A percentile compares a stretch with the other conserved stretches of the same genome.
phyloP scores from a whole-genome alignment of 306 rosid genomes.

The Quercus robur region DNA sequence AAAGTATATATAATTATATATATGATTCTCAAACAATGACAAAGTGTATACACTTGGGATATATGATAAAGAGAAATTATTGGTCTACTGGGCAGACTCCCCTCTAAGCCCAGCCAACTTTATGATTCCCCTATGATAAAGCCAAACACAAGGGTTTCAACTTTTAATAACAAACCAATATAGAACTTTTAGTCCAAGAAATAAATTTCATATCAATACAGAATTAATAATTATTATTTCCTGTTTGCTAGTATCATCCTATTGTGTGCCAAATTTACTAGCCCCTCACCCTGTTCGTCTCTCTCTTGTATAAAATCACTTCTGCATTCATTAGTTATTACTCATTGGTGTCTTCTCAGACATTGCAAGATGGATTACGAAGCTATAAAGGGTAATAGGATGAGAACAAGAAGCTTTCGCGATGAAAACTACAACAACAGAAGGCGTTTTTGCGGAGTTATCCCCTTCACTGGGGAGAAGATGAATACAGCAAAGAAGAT shows the following conservation, averaged over 20 bases:
- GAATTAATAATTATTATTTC: background rate
- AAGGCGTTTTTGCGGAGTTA: constrained; percentile 34
- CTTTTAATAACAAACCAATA: too few species aligned
- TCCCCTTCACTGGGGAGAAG: constrained; percentile 36
- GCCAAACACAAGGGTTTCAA: background rate
- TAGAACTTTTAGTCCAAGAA: too few species aligned
- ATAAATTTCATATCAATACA: background rate
- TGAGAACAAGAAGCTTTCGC: constrained; percentile 24
- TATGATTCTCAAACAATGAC: too few species aligned
- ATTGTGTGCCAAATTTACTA: background rate
- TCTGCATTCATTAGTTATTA: background rate
- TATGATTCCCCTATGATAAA: background rate
- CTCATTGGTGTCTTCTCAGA: background rate
- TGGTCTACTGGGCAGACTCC: too few species aligned
- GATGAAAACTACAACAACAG: constrained; percentile 25
- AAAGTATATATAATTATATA: too few species aligned
- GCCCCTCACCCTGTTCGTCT: background rate
- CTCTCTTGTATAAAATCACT: background rate
- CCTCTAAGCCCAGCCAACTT: too few species aligned
- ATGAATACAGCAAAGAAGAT: background rate
- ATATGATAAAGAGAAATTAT: too few species aligned
- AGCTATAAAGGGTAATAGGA: background rate
- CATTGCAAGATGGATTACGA: constrained; percentile 4
- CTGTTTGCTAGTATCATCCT: background rate
- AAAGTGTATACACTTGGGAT: too few species aligned